phyloP scores from a whole-genome alignment of 495 filamentous ascomycete genomes.

The Penicillium mononematosum region DNA sequence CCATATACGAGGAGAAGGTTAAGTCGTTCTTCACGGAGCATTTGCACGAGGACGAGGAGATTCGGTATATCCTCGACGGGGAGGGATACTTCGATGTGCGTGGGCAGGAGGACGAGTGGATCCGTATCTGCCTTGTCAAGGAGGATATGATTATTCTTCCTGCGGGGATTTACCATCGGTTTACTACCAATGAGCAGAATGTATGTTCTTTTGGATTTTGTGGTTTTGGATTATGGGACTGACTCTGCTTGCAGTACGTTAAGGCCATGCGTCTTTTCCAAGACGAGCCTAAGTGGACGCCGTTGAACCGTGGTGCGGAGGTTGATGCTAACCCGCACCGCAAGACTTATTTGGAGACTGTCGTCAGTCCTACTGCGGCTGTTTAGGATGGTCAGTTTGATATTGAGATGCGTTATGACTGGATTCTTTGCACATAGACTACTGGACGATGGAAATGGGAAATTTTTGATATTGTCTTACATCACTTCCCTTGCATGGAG shows the following conservation, averaged over 20 bases:
- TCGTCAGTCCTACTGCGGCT: constrained; percentile 28
- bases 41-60: constrained; percentile 98
- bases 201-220: constrained; percentile 52
- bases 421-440: constrained; percentile 13
- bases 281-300: constrained; percentile 98
- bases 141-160: constrained; percentile 80
- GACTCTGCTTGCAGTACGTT: constrained; percentile 64
- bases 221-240: constrained; percentile 12
- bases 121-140: constrained; percentile 76
- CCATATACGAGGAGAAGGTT: constrained; percentile 78
- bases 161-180: constrained; percentile 96
- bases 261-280: constrained; percentile 97
- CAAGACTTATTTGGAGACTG: constrained; percentile 64
- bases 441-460: constrained; percentile 5
- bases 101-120: constrained; percentile 70
- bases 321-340: constrained; percentile 77
- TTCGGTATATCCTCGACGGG: constrained; percentile 91
- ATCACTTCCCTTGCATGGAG: not conserved
- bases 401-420: constrained; percentile 23
- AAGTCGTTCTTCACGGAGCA: constrained; percentile 93
- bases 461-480: not conserved
- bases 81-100: constrained; percentile 93
- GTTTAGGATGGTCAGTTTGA: constrained; percentile 20
- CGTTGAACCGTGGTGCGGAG: constrained; percentile 76
- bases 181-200: constrained; percentile 88